Conservation (phyloP, 306 rosid species). For the Acacia crassicarpa region DNA sequence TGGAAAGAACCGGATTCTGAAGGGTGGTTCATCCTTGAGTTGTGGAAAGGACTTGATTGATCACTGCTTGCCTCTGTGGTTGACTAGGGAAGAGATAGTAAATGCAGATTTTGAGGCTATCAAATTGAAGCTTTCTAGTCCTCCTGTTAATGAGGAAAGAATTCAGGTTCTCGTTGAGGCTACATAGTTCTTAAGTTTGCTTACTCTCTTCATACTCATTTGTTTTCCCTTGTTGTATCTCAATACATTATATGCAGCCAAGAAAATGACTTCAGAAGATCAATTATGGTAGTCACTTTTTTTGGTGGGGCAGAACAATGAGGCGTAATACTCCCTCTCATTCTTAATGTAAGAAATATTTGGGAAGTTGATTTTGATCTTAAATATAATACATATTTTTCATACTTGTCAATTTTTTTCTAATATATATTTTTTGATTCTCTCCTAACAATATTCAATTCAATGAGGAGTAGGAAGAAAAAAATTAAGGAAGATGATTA, state of each 20-base stretch:
- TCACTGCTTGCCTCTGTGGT: slow-evolving; percentile 70
- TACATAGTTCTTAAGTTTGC: slow-evolving; percentile 3
- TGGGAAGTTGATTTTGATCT: too few relatives aligned
- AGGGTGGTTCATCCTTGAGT: slow-evolving; percentile 52
- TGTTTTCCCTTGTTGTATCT: background rate
- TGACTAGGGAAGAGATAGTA: slow-evolving; percentile 80
- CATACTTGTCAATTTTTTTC: too few relatives aligned
- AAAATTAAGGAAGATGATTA: too few relatives aligned
- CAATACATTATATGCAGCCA: background rate
- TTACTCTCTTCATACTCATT: background rate
- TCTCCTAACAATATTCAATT: too few relatives aligned
- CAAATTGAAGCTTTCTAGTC: slow-evolving; percentile 67
- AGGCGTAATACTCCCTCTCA: background rate
- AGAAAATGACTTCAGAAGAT: background rate
- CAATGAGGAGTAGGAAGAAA: too few relatives aligned
- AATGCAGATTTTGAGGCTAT: slow-evolving; percentile 67
- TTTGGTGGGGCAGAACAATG: background rate
- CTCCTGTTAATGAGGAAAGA: slow-evolving; percentile 47
- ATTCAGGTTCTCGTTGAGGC: slow-evolving; percentile 51
- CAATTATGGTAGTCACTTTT: background rate
- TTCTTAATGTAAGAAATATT: too few relatives aligned
- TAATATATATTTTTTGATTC: too few relatives aligned
- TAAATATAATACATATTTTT: too few relatives aligned
- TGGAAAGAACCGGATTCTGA: slow-evolving; percentile 51
- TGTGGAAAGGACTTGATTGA: slow-evolving; percentile 66